A percentile compares a stretch with the other conserved stretches of the same genome.
phyloP scores from a whole-genome alignment of 2,329 filamentous ascomycete species.

The Clathrospora elynae region DNA sequence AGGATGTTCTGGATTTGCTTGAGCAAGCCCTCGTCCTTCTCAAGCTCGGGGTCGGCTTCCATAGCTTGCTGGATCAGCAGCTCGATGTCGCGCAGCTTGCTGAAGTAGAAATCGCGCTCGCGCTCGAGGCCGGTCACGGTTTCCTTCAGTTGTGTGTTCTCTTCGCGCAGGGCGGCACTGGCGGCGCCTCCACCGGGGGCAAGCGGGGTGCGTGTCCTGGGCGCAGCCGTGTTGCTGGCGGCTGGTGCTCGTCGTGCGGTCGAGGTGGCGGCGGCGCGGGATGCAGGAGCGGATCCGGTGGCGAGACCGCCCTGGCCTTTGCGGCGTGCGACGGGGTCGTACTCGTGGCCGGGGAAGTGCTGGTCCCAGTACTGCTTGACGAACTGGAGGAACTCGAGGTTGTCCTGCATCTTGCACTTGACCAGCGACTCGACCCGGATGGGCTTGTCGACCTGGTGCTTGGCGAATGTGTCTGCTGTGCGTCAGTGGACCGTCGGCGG shows the following conservation, averaged over 20 bases:
- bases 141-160: constrained; percentile 90
- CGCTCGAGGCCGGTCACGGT: constrained; percentile 93
- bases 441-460: constrained; percentile 85
- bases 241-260: constrained; percentile 52
- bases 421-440: constrained; percentile 86
- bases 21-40: constrained; percentile 90
- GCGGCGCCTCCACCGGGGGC: constrained; percentile 59
- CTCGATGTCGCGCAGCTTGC: constrained; percentile 96
- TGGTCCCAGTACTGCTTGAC: constrained; percentile 97
- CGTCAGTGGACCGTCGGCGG: not conserved
- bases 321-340: constrained; percentile 84
- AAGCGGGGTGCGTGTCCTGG: constrained; percentile 49
- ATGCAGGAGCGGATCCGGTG: constrained; percentile 51
- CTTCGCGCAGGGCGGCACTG: constrained; percentile 75
- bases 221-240: constrained; percentile 48
- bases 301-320: constrained; percentile 73
- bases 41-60: constrained; percentile 88
- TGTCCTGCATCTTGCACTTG: constrained; percentile 99
- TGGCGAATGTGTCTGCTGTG: constrained; percentile 73
- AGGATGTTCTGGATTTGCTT: constrained; percentile 97
- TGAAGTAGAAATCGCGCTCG: constrained; percentile 98
- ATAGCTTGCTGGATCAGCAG: constrained; percentile 89
- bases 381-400: constrained; percentile 98
- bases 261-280: constrained; percentile 58
- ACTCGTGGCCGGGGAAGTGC: constrained; percentile 95